Evolutionary conservation across 768 basidiomycete genomes (phyloP).

Genomic region (Psilocybe sp.): DNA sequence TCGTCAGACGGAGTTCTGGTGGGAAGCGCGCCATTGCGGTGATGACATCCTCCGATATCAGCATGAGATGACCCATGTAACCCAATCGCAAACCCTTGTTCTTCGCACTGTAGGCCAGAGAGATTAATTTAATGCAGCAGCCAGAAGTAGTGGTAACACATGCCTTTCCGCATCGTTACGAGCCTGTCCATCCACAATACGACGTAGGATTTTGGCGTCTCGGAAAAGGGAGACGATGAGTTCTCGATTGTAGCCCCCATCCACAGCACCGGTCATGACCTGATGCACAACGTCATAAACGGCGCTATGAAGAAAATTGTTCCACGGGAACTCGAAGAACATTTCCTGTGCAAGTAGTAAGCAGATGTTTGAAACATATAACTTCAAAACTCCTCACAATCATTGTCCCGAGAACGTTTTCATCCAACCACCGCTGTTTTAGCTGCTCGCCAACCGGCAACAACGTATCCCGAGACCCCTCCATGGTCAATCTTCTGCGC

Average conservation of each 20-base stretch:
- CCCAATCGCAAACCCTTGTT: constrained; percentile 81
- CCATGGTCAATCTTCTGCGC: constrained; percentile 38
- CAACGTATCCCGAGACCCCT: constrained; percentile 30
- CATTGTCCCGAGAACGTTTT: constrained; percentile 69
- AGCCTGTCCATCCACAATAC: constrained; percentile 84
- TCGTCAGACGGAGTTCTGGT: constrained; percentile 61
- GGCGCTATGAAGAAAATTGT: constrained; percentile 95
- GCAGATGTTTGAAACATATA: not conserved
- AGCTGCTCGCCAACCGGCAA: constrained; percentile 73
- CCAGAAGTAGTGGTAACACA: constrained; percentile 11
- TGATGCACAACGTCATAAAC: constrained; percentile 97
- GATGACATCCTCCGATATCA: constrained; percentile 94
- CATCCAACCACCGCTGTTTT: constrained; percentile 75
- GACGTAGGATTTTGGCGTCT: constrained; percentile 79
- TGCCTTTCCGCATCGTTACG: constrained; percentile 77
- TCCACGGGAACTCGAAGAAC: constrained; percentile 96
- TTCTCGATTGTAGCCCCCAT: constrained; percentile 80
- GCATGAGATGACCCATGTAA: constrained; percentile 95
- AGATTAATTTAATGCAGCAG: not conserved
- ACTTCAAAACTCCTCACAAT: constrained; percentile 54
- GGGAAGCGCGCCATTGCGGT: constrained; percentile 88
- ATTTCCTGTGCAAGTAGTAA: constrained; percentile 57
- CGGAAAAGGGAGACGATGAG: constrained; percentile 81
- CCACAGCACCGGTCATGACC: constrained; percentile 84
- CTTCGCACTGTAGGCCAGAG: constrained; percentile 46